Base-by-base conservation (phyloP, 352 stramenopile species). In the Pythium sp. region DNA sequence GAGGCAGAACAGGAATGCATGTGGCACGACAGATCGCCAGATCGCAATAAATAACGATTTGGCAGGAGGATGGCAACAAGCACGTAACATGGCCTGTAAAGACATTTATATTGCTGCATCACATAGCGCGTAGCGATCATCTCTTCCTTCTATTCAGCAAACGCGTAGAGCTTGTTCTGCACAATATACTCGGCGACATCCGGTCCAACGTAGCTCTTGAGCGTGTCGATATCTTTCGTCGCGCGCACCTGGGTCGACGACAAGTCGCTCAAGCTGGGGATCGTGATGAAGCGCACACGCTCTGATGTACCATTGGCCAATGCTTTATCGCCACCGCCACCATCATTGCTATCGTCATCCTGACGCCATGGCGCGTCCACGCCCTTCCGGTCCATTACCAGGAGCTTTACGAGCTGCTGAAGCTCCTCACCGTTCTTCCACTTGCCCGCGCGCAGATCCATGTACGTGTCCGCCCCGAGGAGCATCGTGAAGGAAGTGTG, bases 371-470 rank as follows among this genome's bases (percentile, higher is more conserved):
- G 68, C 5, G 76, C 75, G 4, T 81, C 81, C 14, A 87, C 69
- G 22, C 88, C 89, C 53, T 87, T 71, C 18, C 87, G 84, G 60
- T 78, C 75, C 62, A 96, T 87, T 30, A 95, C 87, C 12, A 95
- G 71, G 5, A 97, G 61, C 51, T 82, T 79, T 0, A 94, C 75
- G 4, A 87, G 69, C 34, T 77, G 77, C 74, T 89, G 76, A 1
- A 97, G 77, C 66, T 92, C 79, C 20, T 95, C 77, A 3, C 84
- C 88, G 34, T 79, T 71, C 65, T 97, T 97, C 90, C 90, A 97
- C 72, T 97, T 97, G 51, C 87, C 87, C 28, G 79, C 75, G 47
- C 86, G 62, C 58, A 97, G 70, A 70, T 97, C 90, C 7, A 77
- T 76, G 74, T 90, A 97, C 58, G 90, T 95, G 71, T 97, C 90